Base-by-base conservation (phyloP, 805 yeast genomes). In the Zygosaccharomyces kombuchaensis region DNA sequence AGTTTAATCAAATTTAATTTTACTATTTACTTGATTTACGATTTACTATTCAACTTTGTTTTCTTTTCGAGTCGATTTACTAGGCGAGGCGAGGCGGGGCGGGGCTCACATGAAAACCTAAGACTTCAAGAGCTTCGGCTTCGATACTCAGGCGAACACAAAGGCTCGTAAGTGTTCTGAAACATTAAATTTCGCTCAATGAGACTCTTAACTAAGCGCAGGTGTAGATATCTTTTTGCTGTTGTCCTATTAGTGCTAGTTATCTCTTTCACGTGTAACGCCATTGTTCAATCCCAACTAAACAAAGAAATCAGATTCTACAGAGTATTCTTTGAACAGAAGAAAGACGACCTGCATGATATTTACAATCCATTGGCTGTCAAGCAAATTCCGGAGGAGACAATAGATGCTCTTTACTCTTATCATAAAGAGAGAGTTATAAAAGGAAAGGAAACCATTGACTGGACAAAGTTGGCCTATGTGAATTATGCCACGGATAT, bases 401-500 rank as follows among this genome's bases (percentile, higher is more conserved):
- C 53, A 1, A 61, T 62, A 14, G 62, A 60, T 47, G 51, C 43
- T 2, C 34, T 62, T 4, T 62, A 60, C 36, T 36, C 41, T 6
- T 13, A 34, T 9, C 40, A 43, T 16, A 22, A 57, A 26, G 41
- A 48, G 4, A 40, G 39, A 10, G 48, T 36, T 6, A 37, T 46
- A 5, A 45, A 53, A 9, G 50, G 50, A 1, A 23, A 48, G 7
- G 47, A 57, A 2, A 36, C 43, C 0, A 62, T 73, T 2, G 64
- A 71, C 29, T 75, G 80, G 80, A 34, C 60, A 1, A 65, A 67
- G 44, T 67, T 60, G 34, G 86, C 84, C 0, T 82, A 82, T 56
- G 77, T 80, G 4, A 77, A 77, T 42, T 81, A 81, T 59, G 84
- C 83, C 3, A 78, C 87, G 0, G 68, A 73, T 44, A 53, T 66